Conservation (phyloP, 1,284 basidiomycete genomes). For the Agaricales sp. region DNA sequence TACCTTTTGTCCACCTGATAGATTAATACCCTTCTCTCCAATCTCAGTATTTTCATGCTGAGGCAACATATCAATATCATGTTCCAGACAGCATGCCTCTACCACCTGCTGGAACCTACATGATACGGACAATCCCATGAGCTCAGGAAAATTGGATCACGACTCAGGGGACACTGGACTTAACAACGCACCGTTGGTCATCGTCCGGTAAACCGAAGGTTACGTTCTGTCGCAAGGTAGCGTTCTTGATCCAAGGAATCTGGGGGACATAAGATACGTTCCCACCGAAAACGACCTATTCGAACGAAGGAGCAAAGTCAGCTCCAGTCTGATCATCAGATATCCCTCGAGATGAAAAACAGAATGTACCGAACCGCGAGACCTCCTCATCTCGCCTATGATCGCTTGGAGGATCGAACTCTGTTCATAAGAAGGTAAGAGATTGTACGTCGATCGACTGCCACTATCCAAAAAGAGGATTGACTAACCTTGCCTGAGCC, state of each 20-base stretch:
- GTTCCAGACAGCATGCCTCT: slow-evolving; percentile 50
- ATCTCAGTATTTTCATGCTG: slow-evolving; percentile 70
- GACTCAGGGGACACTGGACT: background rate
- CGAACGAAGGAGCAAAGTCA: too few species aligned
- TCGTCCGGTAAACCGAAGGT: slow-evolving; percentile 54
- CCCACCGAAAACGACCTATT: slow-evolving; percentile 54
- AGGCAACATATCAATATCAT: slow-evolving; percentile 57
- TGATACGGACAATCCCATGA: background rate
- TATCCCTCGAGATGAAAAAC: too few species aligned
- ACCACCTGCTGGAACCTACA: slow-evolving; percentile 44
- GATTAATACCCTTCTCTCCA: slow-evolving; percentile 74
- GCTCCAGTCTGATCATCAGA: slow-evolving; percentile 7
- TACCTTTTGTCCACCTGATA: slow-evolving; percentile 54
- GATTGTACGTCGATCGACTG: background rate
- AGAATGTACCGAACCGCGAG: slow-evolving; percentile 40
- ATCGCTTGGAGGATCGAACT: slow-evolving; percentile 60
- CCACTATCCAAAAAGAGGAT: slow-evolving; percentile 1
- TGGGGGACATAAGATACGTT: slow-evolving; percentile 71
- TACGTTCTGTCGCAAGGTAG: slow-evolving; percentile 59
- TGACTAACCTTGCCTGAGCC: slow-evolving; percentile 27
- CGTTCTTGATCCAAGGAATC: slow-evolving; percentile 72
- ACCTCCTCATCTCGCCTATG: slow-evolving; percentile 73
- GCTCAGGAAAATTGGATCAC: slow-evolving; percentile 2
- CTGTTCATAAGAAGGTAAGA: slow-evolving; percentile 17
- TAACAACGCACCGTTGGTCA: slow-evolving; percentile 30